Conservation (phyloP, 257 asterid genomes). For the Haberlea rhodopensis region DNA sequence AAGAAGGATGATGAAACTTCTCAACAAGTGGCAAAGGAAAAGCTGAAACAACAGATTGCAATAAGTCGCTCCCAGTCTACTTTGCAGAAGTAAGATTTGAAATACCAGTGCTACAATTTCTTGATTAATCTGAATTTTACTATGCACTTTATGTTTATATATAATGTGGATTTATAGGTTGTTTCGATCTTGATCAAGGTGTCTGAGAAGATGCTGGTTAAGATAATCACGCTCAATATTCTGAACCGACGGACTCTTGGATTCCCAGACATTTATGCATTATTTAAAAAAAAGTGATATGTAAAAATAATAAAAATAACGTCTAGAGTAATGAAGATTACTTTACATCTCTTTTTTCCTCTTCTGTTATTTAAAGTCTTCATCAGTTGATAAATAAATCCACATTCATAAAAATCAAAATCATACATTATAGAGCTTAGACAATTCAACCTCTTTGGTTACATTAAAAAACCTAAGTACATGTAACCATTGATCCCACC, state of each 20-base stretch:
- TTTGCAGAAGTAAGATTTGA: conserved; percentile 46
- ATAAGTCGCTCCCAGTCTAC: conserved; percentile 52
- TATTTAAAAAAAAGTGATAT: background rate
- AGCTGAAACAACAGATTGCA: conserved; percentile 42
- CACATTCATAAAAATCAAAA: background rate
- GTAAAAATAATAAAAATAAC: background rate
- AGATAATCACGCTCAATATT: background rate
- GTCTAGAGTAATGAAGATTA: background rate
- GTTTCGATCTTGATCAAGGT: background rate
- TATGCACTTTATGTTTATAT: conserved; percentile 1
- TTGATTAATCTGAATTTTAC: background rate
- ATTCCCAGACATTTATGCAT: background rate
- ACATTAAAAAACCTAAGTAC: conserved; percentile 68
- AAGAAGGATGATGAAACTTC: conserved; percentile 59
- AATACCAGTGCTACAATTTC: background rate
- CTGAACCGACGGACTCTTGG: background rate
- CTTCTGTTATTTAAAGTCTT: background rate
- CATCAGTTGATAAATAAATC: background rate
- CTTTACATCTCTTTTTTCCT: background rate
- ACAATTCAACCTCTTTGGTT: conserved; percentile 42
- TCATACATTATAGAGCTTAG: conserved; percentile 37
- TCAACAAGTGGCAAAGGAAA: conserved; percentile 42
- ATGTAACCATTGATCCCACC: conserved; percentile 69
- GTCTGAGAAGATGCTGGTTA: background rate
- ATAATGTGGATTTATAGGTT: background rate